Conservation (phyloP, 75 land plant species). For the Pinus tabuliformis region DNA sequence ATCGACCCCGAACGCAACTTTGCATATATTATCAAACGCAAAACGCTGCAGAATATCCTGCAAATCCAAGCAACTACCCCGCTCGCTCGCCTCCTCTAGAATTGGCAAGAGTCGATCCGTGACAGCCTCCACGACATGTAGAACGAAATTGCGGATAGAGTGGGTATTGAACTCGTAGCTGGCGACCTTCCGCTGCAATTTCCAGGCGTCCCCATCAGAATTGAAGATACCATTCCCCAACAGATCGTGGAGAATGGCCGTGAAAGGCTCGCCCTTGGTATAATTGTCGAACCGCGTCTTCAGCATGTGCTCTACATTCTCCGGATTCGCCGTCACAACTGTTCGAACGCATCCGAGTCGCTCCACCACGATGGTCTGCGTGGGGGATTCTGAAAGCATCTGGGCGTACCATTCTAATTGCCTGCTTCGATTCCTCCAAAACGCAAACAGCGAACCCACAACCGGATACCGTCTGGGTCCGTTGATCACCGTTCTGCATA, state of each 20-base stretch:
- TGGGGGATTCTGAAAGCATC: slow-evolving; percentile 39
- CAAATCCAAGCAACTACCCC: slow-evolving; percentile 22
- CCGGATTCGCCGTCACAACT: slow-evolving; percentile 39
- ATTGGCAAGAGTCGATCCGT: slow-evolving; percentile 6
- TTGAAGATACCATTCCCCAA: slow-evolving; percentile 68
- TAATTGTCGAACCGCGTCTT: slow-evolving; percentile 45
- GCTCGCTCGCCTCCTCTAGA: background rate
- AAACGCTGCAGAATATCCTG: slow-evolving; percentile 29
- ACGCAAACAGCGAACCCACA: slow-evolving; percentile 26
- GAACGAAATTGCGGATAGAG: no score
- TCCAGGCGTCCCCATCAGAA: slow-evolving; percentile 56
- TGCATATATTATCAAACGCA: slow-evolving; percentile 26
- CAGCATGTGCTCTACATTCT: slow-evolving; percentile 59
- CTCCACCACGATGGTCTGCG: slow-evolving; percentile 43
- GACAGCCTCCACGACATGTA: slow-evolving; percentile 6
- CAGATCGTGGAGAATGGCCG: slow-evolving; percentile 38
- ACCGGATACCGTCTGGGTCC: slow-evolving; percentile 23
- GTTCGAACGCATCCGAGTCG: slow-evolving; percentile 16
- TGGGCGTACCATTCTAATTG: slow-evolving; percentile 57
- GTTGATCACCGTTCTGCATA: no score
- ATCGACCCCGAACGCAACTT: slow-evolving; percentile 20
- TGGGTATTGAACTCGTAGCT: slow-evolving; percentile 17
- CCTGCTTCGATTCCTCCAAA: slow-evolving; percentile 35
- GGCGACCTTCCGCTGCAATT: slow-evolving; percentile 49
- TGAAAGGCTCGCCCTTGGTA: slow-evolving; percentile 56